phyloP scores from a whole-genome alignment of 257 asterid genomes.

The Henckelia pumila region DNA sequence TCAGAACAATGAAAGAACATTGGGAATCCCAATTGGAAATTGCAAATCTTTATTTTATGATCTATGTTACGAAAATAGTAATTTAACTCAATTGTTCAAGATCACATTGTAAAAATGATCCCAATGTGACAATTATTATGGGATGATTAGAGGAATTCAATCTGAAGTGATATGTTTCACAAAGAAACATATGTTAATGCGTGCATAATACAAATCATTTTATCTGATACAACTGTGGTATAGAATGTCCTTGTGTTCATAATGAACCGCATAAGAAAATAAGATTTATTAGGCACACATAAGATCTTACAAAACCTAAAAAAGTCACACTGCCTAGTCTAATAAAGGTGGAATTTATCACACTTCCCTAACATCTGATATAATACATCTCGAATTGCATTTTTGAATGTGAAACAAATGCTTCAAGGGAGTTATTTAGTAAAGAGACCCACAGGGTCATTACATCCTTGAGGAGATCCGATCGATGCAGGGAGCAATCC shows the following conservation, averaged over 20 bases:
- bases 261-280: neutral
- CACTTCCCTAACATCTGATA: neutral
- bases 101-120: no score
- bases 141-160: neutral
- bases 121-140: neutral
- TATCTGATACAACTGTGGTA: neutral
- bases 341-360: neutral
- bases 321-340: neutral
- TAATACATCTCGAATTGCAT: neutral
- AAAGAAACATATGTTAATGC: neutral
- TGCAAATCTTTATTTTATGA: no score
- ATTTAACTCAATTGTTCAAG: neutral
- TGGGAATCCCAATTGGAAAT: neutral
- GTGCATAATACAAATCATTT: neutral
- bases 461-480: neutral
- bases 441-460: neutral
- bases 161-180: neutral
- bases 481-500: neutral
- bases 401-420: neutral
- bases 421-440: neutral
- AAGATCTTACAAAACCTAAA: neutral
- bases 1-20: neutral
- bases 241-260: neutral
- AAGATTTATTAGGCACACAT: neutral
- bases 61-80: no score